Evolutionary conservation across 805 yeast genomes (phyloP).

Genomic region (Lachancea waltii): DNA sequence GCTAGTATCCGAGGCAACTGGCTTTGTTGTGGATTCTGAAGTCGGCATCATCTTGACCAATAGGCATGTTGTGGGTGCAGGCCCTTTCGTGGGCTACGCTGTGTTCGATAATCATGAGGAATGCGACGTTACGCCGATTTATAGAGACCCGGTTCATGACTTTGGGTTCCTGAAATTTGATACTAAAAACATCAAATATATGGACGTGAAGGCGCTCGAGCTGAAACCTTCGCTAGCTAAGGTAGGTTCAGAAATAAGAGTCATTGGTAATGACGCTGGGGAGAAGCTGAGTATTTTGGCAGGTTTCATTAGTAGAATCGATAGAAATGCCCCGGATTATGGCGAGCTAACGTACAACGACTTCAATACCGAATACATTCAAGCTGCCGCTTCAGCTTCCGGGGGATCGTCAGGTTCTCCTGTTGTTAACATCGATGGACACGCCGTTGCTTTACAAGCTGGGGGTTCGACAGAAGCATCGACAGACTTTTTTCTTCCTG

Average conservation of each 20-base stretch:
- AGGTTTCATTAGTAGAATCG: slow-evolving; percentile 72
- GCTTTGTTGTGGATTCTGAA: slow-evolving; percentile 82
- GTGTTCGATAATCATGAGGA: slow-evolving; percentile 94
- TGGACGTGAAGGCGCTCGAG: slow-evolving; percentile 59
- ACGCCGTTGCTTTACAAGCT: slow-evolving; percentile 88
- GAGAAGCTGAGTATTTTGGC: slow-evolving; percentile 84
- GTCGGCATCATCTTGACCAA: slow-evolving; percentile 83
- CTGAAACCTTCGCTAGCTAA: slow-evolving; percentile 76
- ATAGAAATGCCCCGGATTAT: slow-evolving; percentile 91
- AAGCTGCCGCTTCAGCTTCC: slow-evolving; percentile 93
- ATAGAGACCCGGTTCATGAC: slow-evolving; percentile 93
- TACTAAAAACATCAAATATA: slow-evolving; percentile 64
- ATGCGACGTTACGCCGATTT: slow-evolving; percentile 75
- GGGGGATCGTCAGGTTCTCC: slow-evolving; percentile 97
- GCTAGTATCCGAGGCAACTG: slow-evolving; percentile 85
- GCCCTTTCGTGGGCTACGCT: slow-evolving; percentile 87
- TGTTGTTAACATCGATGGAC: slow-evolving; percentile 82
- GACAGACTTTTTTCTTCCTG: slow-evolving; percentile 86
- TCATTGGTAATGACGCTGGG: slow-evolving; percentile 95
- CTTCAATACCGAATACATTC: slow-evolving; percentile 89
- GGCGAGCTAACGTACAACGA: slow-evolving; percentile 85
- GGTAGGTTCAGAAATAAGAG: slow-evolving; percentile 91
- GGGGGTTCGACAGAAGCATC: slow-evolving; percentile 91
- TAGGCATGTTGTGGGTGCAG: slow-evolving; percentile 93
- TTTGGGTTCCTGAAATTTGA: slow-evolving; percentile 83